Percentiles rank a stretch among this genome's conserved stretches.
Evolutionary conservation across 148 eudicot species (phyloP).

Genomic region (Rhododendron ferrugineum): DNA sequence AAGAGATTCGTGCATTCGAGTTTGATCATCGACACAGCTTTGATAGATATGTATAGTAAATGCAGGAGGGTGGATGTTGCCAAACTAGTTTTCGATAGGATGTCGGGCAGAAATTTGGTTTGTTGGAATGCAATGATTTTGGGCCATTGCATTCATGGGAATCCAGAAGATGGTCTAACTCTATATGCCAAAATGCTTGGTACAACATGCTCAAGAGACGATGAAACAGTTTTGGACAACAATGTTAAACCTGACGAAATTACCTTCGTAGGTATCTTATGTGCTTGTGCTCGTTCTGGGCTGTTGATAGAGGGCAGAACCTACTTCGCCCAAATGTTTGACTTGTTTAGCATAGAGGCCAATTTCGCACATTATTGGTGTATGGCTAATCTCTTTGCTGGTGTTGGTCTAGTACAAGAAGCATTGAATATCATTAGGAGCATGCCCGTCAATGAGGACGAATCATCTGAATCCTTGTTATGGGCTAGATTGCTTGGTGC

Average conservation of each 20-base stretch:
- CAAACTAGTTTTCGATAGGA: constrained; percentile 46
- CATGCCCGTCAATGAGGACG: constrained; percentile 24
- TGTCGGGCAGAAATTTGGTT: constrained; percentile 46
- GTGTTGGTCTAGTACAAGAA: constrained; percentile 50
- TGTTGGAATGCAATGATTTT: constrained; percentile 83
- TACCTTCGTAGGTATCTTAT: constrained; percentile 61
- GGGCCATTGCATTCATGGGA: constrained; percentile 69
- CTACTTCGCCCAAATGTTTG: constrained; percentile 50
- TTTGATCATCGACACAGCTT: constrained; percentile 47
- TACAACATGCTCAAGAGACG: constrained; percentile 13
- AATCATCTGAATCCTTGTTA: constrained; percentile 35
- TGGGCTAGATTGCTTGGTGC: constrained; percentile 57
- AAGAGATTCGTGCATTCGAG: constrained; percentile 24
- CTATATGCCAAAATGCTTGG: constrained; percentile 47
- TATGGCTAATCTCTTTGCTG: constrained; percentile 66
- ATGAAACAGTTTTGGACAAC: neutral
- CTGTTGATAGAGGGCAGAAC: constrained; percentile 47
- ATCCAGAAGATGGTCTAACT: constrained; percentile 55
- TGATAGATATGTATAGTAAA: constrained; percentile 76
- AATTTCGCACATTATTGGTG: constrained; percentile 84
- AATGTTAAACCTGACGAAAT: constrained; percentile 35
- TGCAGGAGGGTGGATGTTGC: constrained; percentile 53
- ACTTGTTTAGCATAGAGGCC: constrained; percentile 44
- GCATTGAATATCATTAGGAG: constrained; percentile 49
- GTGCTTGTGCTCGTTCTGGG: constrained; percentile 67